Evolutionary conservation across 768 basidiomycete species (phyloP).

Genomic region (Lepiota subincarnata): DNA sequence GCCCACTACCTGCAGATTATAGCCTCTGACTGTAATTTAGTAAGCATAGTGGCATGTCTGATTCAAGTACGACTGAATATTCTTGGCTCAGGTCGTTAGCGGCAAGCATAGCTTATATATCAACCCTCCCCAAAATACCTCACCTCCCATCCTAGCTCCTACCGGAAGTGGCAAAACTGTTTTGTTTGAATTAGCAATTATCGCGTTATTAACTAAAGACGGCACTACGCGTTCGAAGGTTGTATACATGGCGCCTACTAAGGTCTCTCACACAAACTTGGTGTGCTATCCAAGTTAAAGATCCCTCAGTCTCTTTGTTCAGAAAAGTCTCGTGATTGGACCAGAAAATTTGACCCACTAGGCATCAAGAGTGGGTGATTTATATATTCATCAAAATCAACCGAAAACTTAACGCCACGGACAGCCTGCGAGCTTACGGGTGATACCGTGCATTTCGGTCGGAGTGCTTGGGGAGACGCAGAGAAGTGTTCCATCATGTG

Average conservation of each 20-base stretch:
- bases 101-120: slow-evolving; percentile 33
- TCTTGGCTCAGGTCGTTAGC: slow-evolving; percentile 58
- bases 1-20: slow-evolving; percentile 41
- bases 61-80: background rate
- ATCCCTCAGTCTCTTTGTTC: slow-evolving; percentile 72
- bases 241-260: slow-evolving; percentile 92
- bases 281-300: background rate
- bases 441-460: slow-evolving; percentile 70
- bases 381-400: background rate
- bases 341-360: slow-evolving; percentile 67
- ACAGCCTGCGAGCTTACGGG: slow-evolving; percentile 90
- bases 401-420: background rate
- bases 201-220: slow-evolving; percentile 42
- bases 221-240: slow-evolving; percentile 45
- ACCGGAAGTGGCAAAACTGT: slow-evolving; percentile 97
- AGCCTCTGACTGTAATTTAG: slow-evolving; percentile 60
- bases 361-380: slow-evolving; percentile 65
- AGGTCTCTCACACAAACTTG: slow-evolving; percentile 38
- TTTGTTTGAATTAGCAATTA: slow-evolving; percentile 87
- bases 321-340: slow-evolving; percentile 85
- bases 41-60: slow-evolving; percentile 25
- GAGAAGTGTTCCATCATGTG: slow-evolving; percentile 79
- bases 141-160: slow-evolving; percentile 55
- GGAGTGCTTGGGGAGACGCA: slow-evolving; percentile 68
- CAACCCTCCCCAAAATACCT: slow-evolving; percentile 7